Evolutionary conservation across 108 stramenopile genomes (phyloP).

Genomic region (Aurantiochytrium sp.): DNA sequence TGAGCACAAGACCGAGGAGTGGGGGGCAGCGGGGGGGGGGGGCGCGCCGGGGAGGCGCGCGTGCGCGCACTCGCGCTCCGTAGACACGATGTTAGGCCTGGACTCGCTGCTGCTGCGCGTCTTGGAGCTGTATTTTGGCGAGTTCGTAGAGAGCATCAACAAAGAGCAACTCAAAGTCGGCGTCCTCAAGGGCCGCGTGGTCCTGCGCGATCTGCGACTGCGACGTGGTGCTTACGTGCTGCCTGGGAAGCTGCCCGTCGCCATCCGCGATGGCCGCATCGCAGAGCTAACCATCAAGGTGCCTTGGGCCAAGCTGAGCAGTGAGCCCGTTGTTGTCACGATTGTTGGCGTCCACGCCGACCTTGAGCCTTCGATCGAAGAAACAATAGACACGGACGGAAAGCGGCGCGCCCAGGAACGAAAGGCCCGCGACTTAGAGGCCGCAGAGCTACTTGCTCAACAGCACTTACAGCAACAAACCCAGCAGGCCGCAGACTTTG

Average conservation of each 20-base stretch:
- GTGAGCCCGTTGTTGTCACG: not conserved
- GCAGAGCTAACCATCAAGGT: not conserved
- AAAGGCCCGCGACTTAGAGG: not conserved
- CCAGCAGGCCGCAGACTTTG: not conserved
- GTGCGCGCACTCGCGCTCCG: too few relatives aligned
- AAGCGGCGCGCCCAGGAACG: not conserved
- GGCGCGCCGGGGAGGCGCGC: too few relatives aligned
- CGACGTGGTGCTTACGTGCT: not conserved
- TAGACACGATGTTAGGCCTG: not conserved
- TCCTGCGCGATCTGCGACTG: not conserved
- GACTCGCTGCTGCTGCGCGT: not conserved
- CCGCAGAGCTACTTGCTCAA: not conserved
- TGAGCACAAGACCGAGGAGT: too few relatives aligned
- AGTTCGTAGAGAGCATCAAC: not conserved
- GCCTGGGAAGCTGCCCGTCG: not conserved
- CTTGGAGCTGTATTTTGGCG: slow-evolving; percentile 2
- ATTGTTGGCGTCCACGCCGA: not conserved
- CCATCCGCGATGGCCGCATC: not conserved
- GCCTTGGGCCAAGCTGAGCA: not conserved
- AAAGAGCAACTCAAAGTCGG: slow-evolving; percentile 10
- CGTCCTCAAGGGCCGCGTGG: not conserved
- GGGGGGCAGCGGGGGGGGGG: too few relatives aligned
- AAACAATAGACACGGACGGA: not conserved
- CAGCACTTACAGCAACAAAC: not conserved
- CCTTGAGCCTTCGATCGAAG: not conserved